These are phyloP conservation scores for Atkinsonella texensis DNA, from an alignment of 2,329 filamentous ascomycete species.

Conservation along the genomic window DNA sequence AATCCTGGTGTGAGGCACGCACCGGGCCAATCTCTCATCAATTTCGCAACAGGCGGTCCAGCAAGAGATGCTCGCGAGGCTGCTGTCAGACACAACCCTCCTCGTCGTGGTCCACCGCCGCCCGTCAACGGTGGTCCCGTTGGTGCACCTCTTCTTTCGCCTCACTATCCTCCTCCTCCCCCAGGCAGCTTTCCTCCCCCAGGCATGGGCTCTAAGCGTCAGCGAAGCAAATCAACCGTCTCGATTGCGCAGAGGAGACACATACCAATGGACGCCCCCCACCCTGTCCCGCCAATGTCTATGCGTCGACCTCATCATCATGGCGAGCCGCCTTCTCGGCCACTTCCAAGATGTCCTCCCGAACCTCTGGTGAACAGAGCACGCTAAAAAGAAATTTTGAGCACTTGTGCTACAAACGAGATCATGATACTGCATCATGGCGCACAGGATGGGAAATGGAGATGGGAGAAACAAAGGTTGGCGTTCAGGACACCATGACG, in stretches of 20 bases:
- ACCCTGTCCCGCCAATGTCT: constrained; percentile 16
- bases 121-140: background rate
- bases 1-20: constrained; percentile 34
- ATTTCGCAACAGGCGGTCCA: constrained; percentile 26
- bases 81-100: constrained; percentile 4
- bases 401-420: background rate
- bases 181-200: constrained; percentile 4
- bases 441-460: background rate
- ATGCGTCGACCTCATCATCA: constrained; percentile 11
- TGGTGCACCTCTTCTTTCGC: constrained; percentile 6
- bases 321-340: constrained; percentile 3
- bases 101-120: constrained; percentile 7
- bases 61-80: constrained; percentile 3
- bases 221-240: background rate
- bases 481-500: background rate
- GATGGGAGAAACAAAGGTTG: background rate
- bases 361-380: constrained; percentile 22
- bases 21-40: constrained; percentile 29
- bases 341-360: constrained; percentile 9
- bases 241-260: constrained; percentile 1
- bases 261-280: background rate
- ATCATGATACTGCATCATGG: background rate
- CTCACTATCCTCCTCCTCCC: constrained; percentile 13
- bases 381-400: constrained; percentile 3
- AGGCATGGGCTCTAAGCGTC: background rate